A percentile compares a stretch with the other conserved stretches of the same genome.
Evolutionary conservation across 2,329 filamentous ascomycete species (phyloP).

Genomic region (Rhynchosporium graminicola): DNA sequence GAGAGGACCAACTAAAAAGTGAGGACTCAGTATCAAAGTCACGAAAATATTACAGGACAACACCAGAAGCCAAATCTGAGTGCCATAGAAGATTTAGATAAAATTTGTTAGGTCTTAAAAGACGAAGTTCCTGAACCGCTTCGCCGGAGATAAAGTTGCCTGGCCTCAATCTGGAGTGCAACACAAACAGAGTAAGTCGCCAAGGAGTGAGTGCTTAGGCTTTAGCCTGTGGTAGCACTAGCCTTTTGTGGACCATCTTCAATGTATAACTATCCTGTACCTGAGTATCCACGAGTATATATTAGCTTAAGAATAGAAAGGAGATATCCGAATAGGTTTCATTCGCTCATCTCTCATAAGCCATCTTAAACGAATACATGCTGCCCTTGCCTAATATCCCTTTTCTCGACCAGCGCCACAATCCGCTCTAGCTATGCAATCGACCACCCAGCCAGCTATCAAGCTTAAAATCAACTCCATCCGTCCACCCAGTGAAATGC

Average conservation of each 20-base stretch:
- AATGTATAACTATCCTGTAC: not conserved
- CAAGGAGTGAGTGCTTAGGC: not conserved
- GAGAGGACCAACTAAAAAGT: no score
- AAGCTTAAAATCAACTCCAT: not conserved
- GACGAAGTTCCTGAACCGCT: no score
- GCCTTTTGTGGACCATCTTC: not conserved
- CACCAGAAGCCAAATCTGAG: no score
- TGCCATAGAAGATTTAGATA: no score
- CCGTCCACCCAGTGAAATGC: not conserved
- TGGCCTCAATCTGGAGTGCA: no score
- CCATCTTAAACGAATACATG: not conserved
- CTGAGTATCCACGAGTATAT: no score
- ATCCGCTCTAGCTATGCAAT: slow-evolving; percentile 9
- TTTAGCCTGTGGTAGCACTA: not conserved
- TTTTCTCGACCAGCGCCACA: slow-evolving; percentile 9
- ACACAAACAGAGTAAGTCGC: not conserved
- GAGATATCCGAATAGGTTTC: not conserved
- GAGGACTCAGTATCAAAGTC: no score
- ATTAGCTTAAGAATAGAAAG: no score
- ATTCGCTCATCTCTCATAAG: not conserved
- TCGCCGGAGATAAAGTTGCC: no score
- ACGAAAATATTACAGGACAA: no score
- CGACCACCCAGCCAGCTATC: not conserved
- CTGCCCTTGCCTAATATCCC: not conserved
- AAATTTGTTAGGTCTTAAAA: no score